Conservation (phyloP, 768 basidiomycete species). For the Tulasnella sp. region DNA sequence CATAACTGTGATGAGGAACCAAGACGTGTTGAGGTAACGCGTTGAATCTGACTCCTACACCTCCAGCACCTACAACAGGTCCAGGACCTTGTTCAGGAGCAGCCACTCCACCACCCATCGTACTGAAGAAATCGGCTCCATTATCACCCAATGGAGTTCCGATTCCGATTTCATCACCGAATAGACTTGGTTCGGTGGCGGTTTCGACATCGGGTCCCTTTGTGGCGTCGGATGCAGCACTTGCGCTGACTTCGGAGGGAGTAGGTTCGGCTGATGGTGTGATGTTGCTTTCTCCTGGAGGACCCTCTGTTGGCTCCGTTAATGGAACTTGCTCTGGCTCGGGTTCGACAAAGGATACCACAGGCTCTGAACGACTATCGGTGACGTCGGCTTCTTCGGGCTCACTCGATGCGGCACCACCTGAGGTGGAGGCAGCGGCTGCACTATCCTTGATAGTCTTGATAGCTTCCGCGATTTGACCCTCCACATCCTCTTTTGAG, state of each 20-base stretch:
- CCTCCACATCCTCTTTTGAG: constrained; percentile 72
- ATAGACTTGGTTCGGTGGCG: constrained; percentile 65
- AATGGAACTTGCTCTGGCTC: constrained; percentile 33
- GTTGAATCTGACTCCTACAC: constrained; percentile 22
- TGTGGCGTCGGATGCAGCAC: constrained; percentile 43
- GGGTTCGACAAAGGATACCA: constrained; percentile 76
- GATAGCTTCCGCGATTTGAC: constrained; percentile 69
- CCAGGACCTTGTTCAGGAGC: too few species aligned
- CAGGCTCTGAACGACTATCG: constrained; percentile 43
- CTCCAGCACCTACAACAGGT: constrained; percentile 27
- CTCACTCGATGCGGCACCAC: constrained; percentile 7
- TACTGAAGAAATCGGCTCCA: constrained; percentile 81
- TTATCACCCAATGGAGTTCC: constrained; percentile 54
- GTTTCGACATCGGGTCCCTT: constrained; percentile 57
- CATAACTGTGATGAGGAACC: constrained; percentile 70
- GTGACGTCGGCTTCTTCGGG: constrained; percentile 27
- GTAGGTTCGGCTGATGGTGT: constrained; percentile 42
- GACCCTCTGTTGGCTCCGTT: constrained; percentile 21
- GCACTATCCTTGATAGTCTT: constrained; percentile 48
- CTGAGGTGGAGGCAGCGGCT: constrained; percentile 21
- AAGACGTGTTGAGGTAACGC: constrained; percentile 34
- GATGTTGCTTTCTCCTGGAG: constrained; percentile 31
- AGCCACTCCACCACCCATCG: constrained; percentile 46
- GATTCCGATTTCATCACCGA: constrained; percentile 58
- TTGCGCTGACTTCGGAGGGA: constrained; percentile 59